Evolutionary conservation across 805 yeast species (phyloP), one percentile per base, ranked within the genome.

Genomic region (Schwanniomyces vanrijiae): DNA sequence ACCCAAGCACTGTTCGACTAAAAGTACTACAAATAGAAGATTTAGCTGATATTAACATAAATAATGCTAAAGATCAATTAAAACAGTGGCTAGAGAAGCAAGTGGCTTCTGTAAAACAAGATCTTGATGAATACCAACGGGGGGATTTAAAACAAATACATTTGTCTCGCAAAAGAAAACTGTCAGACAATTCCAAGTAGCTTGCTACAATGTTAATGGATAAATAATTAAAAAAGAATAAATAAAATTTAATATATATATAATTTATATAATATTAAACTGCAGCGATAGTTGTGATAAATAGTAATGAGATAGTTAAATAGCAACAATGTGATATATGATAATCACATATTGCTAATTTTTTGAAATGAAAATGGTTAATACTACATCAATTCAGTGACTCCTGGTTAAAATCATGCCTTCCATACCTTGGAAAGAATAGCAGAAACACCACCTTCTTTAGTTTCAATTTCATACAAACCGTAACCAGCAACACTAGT

Each of bases 401-500:
- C 34, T 18, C 34, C 34, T 9, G 4, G 35, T 14, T 29, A 5
- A n/a, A 26, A 37, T 55, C 55, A 69, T 21, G 76, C 75, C 51
- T 62, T 66, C 68, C 70, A 72, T 42, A 70, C 42, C 53, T 63
- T 66, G 54, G 67, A 51, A 38, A 81, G 50, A 26, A 83, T 56
- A 46, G 80, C 81, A 29, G 78, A 66, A 38, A 88, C 52, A 39
- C 95, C 95, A 49, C 83, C 83, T 56, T 78, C 83, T 51, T 76
- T 77, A 43, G 82, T 77, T 66, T 87, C 94, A 48, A 87, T 70
- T 50, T 77, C 72, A 64, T 85, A 88, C 39, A 86, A 62, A 47
- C 96, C 96, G 64, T 84, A 88, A 19, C 82, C 79, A 14, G 84
- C 81, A 35, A 86, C 66, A 21, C 78, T 76, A 20, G 88, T 75